phyloP scores from a whole-genome alignment of 176 grass and related monocot species.

The Hsuehochloa calcarea region DNA sequence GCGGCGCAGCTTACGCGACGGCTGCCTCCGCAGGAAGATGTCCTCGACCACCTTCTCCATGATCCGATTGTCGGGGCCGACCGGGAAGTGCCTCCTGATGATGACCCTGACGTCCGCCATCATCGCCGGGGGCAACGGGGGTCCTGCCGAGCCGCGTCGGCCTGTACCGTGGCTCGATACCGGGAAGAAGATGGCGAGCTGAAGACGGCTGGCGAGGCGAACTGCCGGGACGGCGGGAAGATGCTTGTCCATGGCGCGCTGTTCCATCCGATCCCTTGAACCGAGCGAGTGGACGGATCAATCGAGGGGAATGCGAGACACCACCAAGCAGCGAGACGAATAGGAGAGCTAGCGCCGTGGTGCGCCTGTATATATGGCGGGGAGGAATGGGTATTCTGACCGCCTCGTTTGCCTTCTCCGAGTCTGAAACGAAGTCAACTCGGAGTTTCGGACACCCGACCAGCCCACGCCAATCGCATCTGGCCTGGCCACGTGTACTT shows the following conservation, averaged over 20 bases:
- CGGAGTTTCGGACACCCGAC: too few relatives aligned
- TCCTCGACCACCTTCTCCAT: conserved; percentile 8
- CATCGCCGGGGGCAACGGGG: background rate
- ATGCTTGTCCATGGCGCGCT: background rate
- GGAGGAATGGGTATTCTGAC: background rate
- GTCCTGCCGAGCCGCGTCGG: background rate
- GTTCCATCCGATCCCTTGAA: background rate
- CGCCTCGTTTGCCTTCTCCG: too few relatives aligned
- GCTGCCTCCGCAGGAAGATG: conserved; percentile 18
- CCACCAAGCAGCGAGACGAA: background rate
- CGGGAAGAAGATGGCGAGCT: background rate
- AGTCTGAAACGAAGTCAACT: too few relatives aligned
- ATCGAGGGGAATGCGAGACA: background rate
- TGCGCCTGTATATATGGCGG: background rate
- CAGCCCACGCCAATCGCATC: too few relatives aligned
- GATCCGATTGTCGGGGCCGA: background rate
- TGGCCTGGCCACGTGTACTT: too few relatives aligned
- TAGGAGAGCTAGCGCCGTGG: background rate
- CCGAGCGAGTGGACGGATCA: background rate
- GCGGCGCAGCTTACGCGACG: background rate
- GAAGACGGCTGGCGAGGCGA: background rate
- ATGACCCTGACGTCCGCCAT: conserved; percentile 8
- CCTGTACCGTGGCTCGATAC: background rate
- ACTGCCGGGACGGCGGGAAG: background rate
- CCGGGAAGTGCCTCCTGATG: conserved; percentile 22